phyloP scores from a whole-genome alignment of 1,284 basidiomycete genomes.

The Meira miltonrushii region DNA sequence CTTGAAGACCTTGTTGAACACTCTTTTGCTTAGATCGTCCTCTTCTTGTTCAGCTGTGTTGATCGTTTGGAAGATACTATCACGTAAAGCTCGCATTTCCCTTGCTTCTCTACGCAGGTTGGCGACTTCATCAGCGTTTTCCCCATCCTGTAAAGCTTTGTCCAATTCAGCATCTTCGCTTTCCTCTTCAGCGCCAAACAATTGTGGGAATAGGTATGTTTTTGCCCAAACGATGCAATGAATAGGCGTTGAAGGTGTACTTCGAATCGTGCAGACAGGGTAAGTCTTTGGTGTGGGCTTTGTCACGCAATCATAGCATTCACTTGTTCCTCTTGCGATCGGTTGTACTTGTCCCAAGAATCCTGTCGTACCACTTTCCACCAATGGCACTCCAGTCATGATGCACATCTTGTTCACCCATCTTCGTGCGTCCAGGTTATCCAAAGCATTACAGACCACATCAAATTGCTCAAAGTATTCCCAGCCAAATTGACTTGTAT shows the following conservation, averaged over 20 bases:
- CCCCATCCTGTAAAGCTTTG: conserved; percentile 77
- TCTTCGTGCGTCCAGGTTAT: conserved; percentile 62
- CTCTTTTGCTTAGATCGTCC: conserved; percentile 61
- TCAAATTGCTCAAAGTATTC: conserved; percentile 85
- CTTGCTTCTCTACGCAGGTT: conserved; percentile 56
- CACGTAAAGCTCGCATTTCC: conserved; percentile 76
- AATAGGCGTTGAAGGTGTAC: conserved; percentile 92
- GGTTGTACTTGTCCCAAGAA: conserved; percentile 72
- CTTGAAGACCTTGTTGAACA: conserved; percentile 87
- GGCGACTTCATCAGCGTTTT: conserved; percentile 63
- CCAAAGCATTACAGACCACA: conserved; percentile 89
- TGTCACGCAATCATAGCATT: conserved; percentile 47
- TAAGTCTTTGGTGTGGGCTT: conserved; percentile 90
- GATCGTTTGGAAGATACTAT: conserved; percentile 43
- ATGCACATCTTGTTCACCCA: conserved; percentile 89
- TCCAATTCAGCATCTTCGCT: conserved; percentile 72
- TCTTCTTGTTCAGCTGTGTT: conserved; percentile 33
- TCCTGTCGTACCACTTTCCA: conserved; percentile 94
- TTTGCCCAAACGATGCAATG: conserved; percentile 99
- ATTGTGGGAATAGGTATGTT: conserved; percentile 93
- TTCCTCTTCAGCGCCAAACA: conserved; percentile 81
- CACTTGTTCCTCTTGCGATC: conserved; percentile 55
- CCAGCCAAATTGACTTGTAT: conserved; percentile 70
- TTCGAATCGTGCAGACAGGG: conserved; percentile 96
- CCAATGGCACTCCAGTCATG: conserved; percentile 79